These are phyloP conservation scores for Dendrobium chrysotoxum DNA, from an alignment of 106 monocot species.

Conservation along the genomic window DNA sequence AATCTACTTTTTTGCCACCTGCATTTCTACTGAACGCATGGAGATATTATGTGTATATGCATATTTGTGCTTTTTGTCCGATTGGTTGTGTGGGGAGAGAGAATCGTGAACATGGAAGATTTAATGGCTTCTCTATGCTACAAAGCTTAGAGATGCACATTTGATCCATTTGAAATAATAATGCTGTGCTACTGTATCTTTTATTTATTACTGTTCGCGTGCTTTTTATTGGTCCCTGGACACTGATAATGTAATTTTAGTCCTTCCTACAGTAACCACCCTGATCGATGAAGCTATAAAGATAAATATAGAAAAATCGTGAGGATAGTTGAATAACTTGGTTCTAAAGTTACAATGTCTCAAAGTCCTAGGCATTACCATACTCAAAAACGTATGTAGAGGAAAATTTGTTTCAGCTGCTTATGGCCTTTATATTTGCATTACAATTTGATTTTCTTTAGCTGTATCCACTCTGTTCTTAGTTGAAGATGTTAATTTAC, in stretches of 20 bases:
- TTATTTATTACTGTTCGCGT: no score
- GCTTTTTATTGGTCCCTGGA: no score
- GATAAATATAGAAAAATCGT: not conserved
- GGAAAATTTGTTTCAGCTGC: not conserved
- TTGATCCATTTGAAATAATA: no score
- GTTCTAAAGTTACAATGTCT: not conserved
- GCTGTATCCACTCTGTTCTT: not conserved
- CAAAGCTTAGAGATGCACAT: not conserved
- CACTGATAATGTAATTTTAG: not conserved
- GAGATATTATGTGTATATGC: not conserved
- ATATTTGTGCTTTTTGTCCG: not conserved
- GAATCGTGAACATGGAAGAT: not conserved
- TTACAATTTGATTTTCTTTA: not conserved
- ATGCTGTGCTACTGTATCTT: no score
- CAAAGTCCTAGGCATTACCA: no score
- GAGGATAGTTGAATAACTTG: not conserved
- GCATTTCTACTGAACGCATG: not conserved
- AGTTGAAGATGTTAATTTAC: not conserved
- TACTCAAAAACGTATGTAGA: not conserved
- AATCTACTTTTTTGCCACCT: not conserved
- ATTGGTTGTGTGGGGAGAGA: not conserved
- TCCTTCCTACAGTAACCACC: not conserved
- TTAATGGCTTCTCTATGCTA: not conserved
- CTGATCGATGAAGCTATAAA: not conserved
- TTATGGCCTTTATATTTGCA: not conserved